Evolutionary conservation across 345 rosid species (phyloP), one percentile per base, ranked within the genome.

Genomic region (Lepidium sativum): DNA sequence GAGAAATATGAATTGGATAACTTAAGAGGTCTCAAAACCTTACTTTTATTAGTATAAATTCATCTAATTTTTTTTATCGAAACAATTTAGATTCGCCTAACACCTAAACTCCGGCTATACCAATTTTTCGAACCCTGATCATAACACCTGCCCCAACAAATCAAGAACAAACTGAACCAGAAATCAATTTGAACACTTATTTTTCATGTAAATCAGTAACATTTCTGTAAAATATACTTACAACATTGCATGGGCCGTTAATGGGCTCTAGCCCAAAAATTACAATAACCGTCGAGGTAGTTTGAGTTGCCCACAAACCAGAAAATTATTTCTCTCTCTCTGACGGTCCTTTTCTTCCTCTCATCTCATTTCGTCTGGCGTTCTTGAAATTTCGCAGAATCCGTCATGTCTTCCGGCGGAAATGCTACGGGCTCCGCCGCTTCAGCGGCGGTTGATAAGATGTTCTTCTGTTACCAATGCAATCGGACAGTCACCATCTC

Each of bases 391-490:
- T 72, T 40, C 27, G 33, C 71, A 41, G 40, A 51, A 43, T 51
- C 69, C 77, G 69, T 53, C 69, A 67, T 75, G 78, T 63, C 75
- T 34, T 79, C 79, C 70, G 72, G 73, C 60, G 82, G 68, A 67
- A 77, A 68, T 50, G 34, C 16, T 6, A 43, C 75, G 15, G 38
- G 39, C 58, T 61, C 80, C 50, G 47, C 56, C 58, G 81, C 78
- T 5, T 4, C 67, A 40, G 72, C 65, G 31, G 73, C 57, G 53
- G 40, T 27, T 1, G 73, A 78, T 13, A 82, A 83, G 75, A 73
- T 51, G 48, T 88, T 71, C 74, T 86, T 74, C 68, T 89, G 96
- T 41, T 7, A 89, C 77, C 70, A 79, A 76, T 89, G 94, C 75
- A 53, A 80, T 21, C 83, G 71, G 1, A 81, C 82, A 48, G 94